phyloP scores from a whole-genome alignment of 352 stramenopile genomes.

The Globisporangium megalacanthum region DNA sequence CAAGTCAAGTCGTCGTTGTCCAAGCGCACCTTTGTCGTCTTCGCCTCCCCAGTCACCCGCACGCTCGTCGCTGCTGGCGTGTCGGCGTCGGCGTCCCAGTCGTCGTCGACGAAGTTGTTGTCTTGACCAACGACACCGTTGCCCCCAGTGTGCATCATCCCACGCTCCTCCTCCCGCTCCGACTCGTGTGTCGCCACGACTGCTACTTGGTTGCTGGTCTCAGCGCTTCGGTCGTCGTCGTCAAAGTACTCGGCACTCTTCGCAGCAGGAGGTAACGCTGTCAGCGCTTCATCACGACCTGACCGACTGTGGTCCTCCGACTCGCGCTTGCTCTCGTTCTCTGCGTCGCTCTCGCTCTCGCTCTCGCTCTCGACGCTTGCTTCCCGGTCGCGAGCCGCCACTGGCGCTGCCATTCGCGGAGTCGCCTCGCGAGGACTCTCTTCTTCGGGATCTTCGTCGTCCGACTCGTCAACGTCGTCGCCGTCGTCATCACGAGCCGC shows the following conservation, averaged over 20 bases:
- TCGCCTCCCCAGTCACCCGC: slow-evolving; percentile 1
- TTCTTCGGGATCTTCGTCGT: slow-evolving; percentile 29
- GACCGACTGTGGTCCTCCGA: slow-evolving; percentile 3
- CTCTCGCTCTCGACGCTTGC: slow-evolving; percentile 10
- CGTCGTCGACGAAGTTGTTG: slow-evolving; percentile 78
- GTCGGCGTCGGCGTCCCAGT: slow-evolving; percentile 46
- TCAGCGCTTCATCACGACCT: background rate
- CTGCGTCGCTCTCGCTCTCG: slow-evolving; percentile 15
- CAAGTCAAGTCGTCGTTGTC: background rate
- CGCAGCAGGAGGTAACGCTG: background rate
- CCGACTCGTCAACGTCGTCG: slow-evolving; percentile 20
- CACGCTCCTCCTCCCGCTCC: slow-evolving; percentile 5
- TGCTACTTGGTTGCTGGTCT: slow-evolving; percentile 6
- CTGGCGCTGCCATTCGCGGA: background rate
- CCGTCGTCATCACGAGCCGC: slow-evolving; percentile 10
- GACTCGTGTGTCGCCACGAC: background rate
- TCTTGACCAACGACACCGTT: slow-evolving; percentile 26
- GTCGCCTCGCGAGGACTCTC: slow-evolving; percentile 31
- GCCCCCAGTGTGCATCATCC: slow-evolving; percentile 6
- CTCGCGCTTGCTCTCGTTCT: slow-evolving; percentile 1
- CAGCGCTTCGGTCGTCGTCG: slow-evolving; percentile 30
- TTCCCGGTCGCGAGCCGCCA: background rate
- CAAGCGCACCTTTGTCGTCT: slow-evolving; percentile 25
- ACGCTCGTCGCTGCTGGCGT: background rate
- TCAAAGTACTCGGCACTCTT: slow-evolving; percentile 53